Base-by-base conservation (phyloP, 2,329 filamentous ascomycete species). In the Aureobasidium vineae region DNA sequence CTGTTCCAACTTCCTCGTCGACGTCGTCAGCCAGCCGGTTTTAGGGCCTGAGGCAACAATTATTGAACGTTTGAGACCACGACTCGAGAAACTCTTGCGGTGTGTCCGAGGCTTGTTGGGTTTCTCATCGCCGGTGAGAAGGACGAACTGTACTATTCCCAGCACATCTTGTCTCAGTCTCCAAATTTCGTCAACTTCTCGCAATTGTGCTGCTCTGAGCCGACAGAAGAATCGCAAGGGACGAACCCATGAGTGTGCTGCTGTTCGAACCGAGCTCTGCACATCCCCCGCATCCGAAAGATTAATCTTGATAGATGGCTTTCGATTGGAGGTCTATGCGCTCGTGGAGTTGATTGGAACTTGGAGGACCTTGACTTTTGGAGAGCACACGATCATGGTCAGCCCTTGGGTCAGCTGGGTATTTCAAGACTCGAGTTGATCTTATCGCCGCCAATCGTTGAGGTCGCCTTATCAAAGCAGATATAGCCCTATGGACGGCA, bases 221-320 rank as follows among this genome's bases (percentile, higher is more conserved):
- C 26, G 16, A 33, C 33, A 13, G 33, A 15, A 56, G 33, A 3
- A 52, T 33, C 2, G 16, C 49, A 26, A 28, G 21, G 53, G 36
- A 38, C 33, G 33, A 41, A 41, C 53, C 33, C 38, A 23, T 31
- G 40, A 31, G 53, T 7, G 53, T 41, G 21, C 33, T 56, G 33
- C 36, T 40, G 38, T 56, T 19, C 26, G 53, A 33, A 41, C 45
- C 45, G 45, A 52, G 43, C 33, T 40, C 45, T 50, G 59, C 59
- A 50, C 43, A 63, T 63, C 59, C 59, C 59, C 59, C 59, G 23
- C 59, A 59, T n/a, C 26, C 40, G 11, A 43, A 43, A 61, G 15
- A 61, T 61, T 36, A n/a, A 38, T 49, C 43, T 13, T 43, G 56
- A 23, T 45, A 36, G 19, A 19, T 33, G 57, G 41, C 43, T 47